Evolutionary conservation across 2,329 filamentous ascomycete genomes (phyloP).

Genomic region (Cladosporium velox): DNA sequence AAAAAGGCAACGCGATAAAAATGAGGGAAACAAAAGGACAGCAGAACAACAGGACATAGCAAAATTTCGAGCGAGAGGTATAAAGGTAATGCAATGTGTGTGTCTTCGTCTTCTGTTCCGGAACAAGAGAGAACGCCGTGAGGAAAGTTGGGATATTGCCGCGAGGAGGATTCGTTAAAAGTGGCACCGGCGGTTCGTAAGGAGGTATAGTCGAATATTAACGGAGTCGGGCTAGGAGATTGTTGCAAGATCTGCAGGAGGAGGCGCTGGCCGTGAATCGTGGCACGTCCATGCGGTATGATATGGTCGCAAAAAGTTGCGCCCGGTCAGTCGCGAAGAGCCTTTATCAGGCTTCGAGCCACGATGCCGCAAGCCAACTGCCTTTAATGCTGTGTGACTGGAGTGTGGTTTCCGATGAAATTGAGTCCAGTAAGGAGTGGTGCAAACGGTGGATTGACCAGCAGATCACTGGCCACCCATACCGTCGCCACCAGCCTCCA

Average conservation of each 20-base stretch:
- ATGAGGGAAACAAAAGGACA: neutral
- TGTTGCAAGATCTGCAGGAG: neutral
- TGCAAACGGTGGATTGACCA: neutral
- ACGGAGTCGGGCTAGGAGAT: neutral
- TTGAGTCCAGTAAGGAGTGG: neutral
- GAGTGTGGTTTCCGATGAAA: neutral
- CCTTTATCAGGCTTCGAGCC: neutral
- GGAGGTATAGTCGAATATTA: slow-evolving; percentile 9
- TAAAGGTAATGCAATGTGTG: slow-evolving; percentile 8
- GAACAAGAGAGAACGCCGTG: slow-evolving; percentile 12
- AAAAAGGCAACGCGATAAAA: slow-evolving; percentile 5
- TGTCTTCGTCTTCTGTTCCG: slow-evolving; percentile 14
- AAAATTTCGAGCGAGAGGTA: slow-evolving; percentile 19
- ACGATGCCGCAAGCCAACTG: neutral
- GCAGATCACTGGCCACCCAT: slow-evolving; percentile 16
- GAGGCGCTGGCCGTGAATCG: neutral
- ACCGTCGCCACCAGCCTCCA: slow-evolving; percentile 20
- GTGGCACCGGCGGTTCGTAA: slow-evolving; percentile 5
- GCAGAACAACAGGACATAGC: neutral
- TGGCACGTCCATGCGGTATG: neutral
- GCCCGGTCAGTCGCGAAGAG: neutral
- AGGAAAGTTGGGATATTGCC: neutral
- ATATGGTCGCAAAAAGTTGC: slow-evolving; percentile 3
- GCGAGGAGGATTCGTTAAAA: slow-evolving; percentile 12
- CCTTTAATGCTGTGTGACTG: neutral